Percentiles rank a stretch among this genome's conserved stretches.
Conservation (phyloP, 2,329 filamentous ascomycete genomes). For the Aspergillus viridinutans region DNA sequence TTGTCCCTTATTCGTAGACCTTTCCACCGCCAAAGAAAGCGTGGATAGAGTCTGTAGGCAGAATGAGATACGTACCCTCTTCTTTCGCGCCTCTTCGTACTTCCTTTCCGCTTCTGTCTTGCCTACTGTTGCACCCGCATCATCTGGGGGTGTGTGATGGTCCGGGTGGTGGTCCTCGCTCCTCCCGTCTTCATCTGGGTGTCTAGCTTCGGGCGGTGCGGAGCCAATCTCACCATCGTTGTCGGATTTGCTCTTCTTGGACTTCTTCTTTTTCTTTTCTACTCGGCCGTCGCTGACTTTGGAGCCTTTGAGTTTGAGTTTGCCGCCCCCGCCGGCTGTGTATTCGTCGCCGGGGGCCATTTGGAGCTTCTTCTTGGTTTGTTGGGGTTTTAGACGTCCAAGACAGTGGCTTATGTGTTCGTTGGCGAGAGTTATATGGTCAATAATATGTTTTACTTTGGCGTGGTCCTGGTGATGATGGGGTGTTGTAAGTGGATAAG, state of each 20-base stretch:
- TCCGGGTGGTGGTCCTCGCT: slow-evolving; percentile 18
- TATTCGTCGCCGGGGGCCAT: slow-evolving; percentile 59
- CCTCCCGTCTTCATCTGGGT: slow-evolving; percentile 16
- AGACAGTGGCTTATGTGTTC: neutral
- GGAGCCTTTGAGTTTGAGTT: slow-evolving; percentile 79
- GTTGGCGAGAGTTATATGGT: neutral
- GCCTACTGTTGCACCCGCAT: slow-evolving; percentile 31
- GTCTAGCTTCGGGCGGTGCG: slow-evolving; percentile 11
- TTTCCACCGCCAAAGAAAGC: neutral
- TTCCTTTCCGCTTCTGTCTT: slow-evolving; percentile 84
- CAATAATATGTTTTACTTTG: neutral
- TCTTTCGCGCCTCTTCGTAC: slow-evolving; percentile 75
- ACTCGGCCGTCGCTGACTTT: slow-evolving; percentile 52
- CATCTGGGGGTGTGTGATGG: slow-evolving; percentile 18
- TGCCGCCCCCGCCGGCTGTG: slow-evolving; percentile 62
- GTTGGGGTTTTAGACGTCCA: neutral
- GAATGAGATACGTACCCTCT: slow-evolving; percentile 58
- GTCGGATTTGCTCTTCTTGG: slow-evolving; percentile 28
- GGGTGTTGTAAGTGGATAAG: neutral
- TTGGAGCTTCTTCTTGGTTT: neutral
- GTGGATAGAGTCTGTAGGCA: slow-evolving; percentile 3
- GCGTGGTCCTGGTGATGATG: slow-evolving; percentile 6
- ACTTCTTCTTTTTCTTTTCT: slow-evolving; percentile 49
- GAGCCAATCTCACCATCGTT: slow-evolving; percentile 12
- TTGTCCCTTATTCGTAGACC: neutral